phyloP scores from a whole-genome alignment of 2,329 filamentous ascomycete species.

The Cladosporium velox region DNA sequence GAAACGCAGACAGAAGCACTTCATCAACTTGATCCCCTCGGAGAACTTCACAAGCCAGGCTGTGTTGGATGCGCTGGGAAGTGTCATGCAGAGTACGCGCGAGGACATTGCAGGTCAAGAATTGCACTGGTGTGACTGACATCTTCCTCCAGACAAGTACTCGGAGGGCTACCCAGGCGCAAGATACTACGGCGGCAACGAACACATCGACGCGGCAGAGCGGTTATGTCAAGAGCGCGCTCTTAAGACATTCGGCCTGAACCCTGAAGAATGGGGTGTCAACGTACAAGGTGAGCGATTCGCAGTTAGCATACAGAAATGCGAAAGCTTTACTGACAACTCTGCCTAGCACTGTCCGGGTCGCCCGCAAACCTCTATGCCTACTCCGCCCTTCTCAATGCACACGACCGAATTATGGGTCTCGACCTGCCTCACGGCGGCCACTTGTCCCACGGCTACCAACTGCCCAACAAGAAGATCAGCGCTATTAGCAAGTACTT shows the following conservation, averaged over 20 bases:
- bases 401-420: constrained; percentile 95
- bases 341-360: constrained; percentile 51
- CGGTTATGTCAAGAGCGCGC: constrained; percentile 87
- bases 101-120: constrained; percentile 23
- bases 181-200: constrained; percentile 94
- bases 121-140: background rate
- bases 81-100: constrained; percentile 85
- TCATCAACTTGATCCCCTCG: constrained; percentile 94
- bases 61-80: constrained; percentile 86
- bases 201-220: constrained; percentile 92
- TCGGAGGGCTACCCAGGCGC: constrained; percentile 97
- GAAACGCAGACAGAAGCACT: constrained; percentile 94
- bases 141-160: constrained; percentile 69
- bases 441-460: constrained; percentile 95
- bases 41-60: constrained; percentile 96
- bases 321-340: constrained; percentile 21
- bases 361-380: constrained; percentile 96
- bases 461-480: constrained; percentile 95
- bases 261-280: constrained; percentile 88
- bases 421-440: constrained; percentile 92
- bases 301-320: background rate
- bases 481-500: constrained; percentile 99
- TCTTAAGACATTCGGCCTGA: constrained; percentile 80
- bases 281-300: constrained; percentile 77
- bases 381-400: constrained; percentile 95